Percentiles rank a stretch among this genome's conserved stretches.
These are phyloP conservation scores for Parastagonospora avenae DNA, from an alignment of 2,329 filamentous ascomycete species.

Conservation along the genomic window DNA sequence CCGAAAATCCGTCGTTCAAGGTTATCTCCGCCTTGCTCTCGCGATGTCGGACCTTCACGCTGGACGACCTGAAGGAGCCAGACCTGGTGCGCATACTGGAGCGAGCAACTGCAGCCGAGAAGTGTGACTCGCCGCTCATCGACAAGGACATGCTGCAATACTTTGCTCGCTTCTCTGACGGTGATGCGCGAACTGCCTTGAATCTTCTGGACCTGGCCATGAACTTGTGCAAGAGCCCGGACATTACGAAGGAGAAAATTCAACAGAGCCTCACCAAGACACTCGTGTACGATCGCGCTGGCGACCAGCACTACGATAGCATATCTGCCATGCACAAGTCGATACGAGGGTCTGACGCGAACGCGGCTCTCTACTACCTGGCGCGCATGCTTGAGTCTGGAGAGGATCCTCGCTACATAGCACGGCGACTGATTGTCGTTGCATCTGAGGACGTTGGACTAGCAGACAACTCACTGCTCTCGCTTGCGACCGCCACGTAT, in stretches of 20 bases:
- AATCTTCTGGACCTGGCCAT: constrained; percentile 91
- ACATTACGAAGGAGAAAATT: constrained; percentile 75
- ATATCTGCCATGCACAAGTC: constrained; percentile 98
- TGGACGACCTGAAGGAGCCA: constrained; percentile 73
- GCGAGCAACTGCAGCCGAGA: constrained; percentile 72
- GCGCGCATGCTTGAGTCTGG: constrained; percentile 94
- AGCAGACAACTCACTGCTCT: constrained; percentile 82
- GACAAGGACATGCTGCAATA: constrained; percentile 80
- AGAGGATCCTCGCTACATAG: constrained; percentile 91
- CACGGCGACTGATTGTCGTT: constrained; percentile 90
- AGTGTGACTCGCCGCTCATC: constrained; percentile 62
- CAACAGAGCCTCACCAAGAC: constrained; percentile 88
- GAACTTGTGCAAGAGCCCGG: constrained; percentile 68
- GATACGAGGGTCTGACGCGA: constrained; percentile 81
- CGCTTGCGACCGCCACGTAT: constrained; percentile 84
- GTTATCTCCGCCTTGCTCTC: constrained; percentile 86
- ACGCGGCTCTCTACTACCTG: constrained; percentile 92
- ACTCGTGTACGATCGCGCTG: constrained; percentile 90
- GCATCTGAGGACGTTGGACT: constrained; percentile 93
- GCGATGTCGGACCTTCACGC: constrained; percentile 86
- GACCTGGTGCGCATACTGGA: constrained; percentile 75
- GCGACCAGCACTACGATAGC: constrained; percentile 96
- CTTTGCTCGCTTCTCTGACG: constrained; percentile 84
- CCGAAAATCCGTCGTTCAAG: constrained; percentile 95
- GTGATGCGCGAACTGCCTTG: constrained; percentile 89